Conservation (phyloP, 2,329 filamentous ascomycete genomes). For the Aspergillus phoenicis region DNA sequence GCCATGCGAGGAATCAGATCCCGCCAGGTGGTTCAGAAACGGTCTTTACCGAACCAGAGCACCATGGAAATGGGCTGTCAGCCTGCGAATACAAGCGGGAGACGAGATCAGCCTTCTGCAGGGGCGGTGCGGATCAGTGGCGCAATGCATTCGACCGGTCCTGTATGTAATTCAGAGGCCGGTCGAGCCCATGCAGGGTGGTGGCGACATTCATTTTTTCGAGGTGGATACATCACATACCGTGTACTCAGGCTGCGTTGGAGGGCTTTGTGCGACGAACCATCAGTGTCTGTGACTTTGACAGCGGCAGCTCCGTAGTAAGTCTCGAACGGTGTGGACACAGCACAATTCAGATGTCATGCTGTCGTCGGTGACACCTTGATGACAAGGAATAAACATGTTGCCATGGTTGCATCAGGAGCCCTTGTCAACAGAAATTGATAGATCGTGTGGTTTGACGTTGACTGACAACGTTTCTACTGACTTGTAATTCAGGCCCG, state of each 20-base stretch:
- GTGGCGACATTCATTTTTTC: background rate
- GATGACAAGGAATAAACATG: background rate
- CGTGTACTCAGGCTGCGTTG: background rate
- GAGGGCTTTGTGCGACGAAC: background rate
- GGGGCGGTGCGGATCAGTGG: constrained; percentile 1
- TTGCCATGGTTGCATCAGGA: background rate
- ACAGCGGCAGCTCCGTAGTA: background rate
- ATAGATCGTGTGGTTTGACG: background rate
- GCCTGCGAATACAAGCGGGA: background rate
- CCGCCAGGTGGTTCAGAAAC: constrained; percentile 13
- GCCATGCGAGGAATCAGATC: constrained; percentile 13
- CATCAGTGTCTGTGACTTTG: background rate
- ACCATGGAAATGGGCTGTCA: background rate
- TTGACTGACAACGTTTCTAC: background rate
- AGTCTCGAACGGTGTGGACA: background rate
- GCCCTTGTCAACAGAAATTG: background rate
- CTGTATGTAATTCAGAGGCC: background rate
- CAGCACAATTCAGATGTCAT: background rate
- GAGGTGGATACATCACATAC: background rate
- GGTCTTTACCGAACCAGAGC: background rate
- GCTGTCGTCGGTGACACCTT: background rate
- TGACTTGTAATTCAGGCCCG: background rate
- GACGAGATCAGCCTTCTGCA: background rate
- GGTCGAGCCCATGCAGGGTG: background rate
- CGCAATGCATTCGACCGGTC: background rate